Evolutionary conservation across 2,329 filamentous ascomycete genomes (phyloP).

Genomic region (Ceratocystis eucalypticola): DNA sequence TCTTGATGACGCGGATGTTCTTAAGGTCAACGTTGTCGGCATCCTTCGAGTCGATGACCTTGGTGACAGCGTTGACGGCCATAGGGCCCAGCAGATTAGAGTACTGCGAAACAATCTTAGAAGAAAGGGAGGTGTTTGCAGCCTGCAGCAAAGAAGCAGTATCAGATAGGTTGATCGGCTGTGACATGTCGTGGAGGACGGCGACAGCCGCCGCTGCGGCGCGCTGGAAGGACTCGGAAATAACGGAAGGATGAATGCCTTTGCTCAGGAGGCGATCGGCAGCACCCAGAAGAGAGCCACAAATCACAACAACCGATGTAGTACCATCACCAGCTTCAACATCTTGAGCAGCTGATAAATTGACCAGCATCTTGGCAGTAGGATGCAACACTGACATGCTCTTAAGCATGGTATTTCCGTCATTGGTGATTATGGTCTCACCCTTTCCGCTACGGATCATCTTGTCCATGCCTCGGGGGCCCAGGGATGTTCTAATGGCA

Average conservation of each 20-base stretch:
- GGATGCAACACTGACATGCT: constrained; percentile 99
- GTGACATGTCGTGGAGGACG: constrained; percentile 88
- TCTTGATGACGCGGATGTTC: constrained; percentile 95
- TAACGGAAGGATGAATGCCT: constrained; percentile 93
- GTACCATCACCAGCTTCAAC: constrained; percentile 97
- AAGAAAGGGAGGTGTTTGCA: constrained; percentile 90
- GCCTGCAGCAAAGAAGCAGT: constrained; percentile 86
- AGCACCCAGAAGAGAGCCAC: constrained; percentile 82
- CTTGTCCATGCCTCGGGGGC: constrained; percentile 96
- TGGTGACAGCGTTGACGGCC: constrained; percentile 91
- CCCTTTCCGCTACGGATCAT: constrained; percentile 97
- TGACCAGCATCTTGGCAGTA: constrained; percentile 98
- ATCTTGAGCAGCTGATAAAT: constrained; percentile 92
- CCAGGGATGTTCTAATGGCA: constrained; percentile 91
- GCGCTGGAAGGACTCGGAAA: constrained; percentile 94
- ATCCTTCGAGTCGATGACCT: constrained; percentile 89
- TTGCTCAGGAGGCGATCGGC: constrained; percentile 83
- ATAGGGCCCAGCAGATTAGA: constrained; percentile 91
- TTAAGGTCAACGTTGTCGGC: constrained; percentile 93
- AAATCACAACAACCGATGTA: constrained; percentile 95
- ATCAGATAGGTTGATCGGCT: constrained; percentile 79
- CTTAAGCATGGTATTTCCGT: constrained; percentile 97
- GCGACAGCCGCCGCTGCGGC: constrained; percentile 80
- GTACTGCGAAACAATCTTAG: constrained; percentile 97
- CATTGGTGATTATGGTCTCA: constrained; percentile 98